Percentiles rank a stretch among this genome's conserved stretches.
These are phyloP conservation scores for Phoma sp. DNA, from an alignment of 2,329 filamentous ascomycete species.

Conservation along the genomic window DNA sequence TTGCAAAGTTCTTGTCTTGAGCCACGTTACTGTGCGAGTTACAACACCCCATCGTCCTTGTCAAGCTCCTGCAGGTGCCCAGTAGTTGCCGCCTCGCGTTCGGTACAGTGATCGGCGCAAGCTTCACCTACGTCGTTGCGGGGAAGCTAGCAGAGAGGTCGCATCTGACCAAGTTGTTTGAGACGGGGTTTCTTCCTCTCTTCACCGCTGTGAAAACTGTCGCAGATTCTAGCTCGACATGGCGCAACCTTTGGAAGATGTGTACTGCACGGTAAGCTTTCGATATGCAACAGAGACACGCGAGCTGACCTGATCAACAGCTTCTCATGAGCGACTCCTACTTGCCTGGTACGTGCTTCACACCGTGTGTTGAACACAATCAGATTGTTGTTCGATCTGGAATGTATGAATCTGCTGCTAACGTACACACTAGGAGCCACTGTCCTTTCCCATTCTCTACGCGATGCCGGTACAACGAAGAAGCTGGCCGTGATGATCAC, in stretches of 20 bases:
- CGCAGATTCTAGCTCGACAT: constrained; percentile 23
- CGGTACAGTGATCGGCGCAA: constrained; percentile 34
- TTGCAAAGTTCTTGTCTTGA: background rate
- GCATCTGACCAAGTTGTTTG: constrained; percentile 15
- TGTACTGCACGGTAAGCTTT: constrained; percentile 68
- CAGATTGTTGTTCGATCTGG: background rate
- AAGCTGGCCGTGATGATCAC: constrained; percentile 87
- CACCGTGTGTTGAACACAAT: background rate
- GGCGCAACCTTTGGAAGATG: constrained; percentile 58
- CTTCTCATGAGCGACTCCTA: constrained; percentile 92
- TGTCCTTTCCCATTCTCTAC: constrained; percentile 91
- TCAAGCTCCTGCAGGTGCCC: constrained; percentile 25
- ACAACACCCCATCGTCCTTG: background rate
- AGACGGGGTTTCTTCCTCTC: background rate
- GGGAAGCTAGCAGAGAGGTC: constrained; percentile 30
- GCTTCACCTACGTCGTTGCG: constrained; percentile 32
- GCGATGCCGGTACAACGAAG: constrained; percentile 85
- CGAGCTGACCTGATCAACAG: constrained; percentile 57
- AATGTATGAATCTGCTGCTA: background rate
- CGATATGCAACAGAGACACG: constrained; percentile 22
- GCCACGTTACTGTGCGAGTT: background rate
- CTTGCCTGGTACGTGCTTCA: constrained; percentile 73
- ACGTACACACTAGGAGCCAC: constrained; percentile 71
- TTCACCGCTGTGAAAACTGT: constrained; percentile 5
- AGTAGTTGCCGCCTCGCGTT: constrained; percentile 29